A percentile compares a stretch with the other conserved stretches of the same genome.
Conservation (phyloP, 176 grass and related monocot species). For the Tillandsia leiboldiana region DNA sequence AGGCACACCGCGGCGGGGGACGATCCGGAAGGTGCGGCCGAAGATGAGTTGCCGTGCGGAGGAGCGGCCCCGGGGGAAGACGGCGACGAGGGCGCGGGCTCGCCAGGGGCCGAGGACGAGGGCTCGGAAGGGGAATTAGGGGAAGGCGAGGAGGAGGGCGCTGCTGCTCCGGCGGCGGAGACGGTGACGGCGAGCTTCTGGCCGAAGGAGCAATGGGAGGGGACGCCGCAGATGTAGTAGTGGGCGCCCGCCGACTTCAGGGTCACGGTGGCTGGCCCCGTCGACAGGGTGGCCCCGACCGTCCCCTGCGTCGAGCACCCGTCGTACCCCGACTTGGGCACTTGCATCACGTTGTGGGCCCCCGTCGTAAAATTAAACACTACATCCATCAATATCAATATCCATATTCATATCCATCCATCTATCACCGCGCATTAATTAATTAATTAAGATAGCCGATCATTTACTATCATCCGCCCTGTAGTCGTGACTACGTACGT, state of each 20-base stretch:
- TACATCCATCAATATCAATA: background rate
- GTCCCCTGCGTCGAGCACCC: background rate
- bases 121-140: background rate
- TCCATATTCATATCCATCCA: too few relatives aligned
- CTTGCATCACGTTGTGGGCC: background rate
- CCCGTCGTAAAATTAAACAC: background rate
- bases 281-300: background rate
- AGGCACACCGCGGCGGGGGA: background rate
- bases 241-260: background rate
- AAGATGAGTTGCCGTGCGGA: background rate
- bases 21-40: background rate
- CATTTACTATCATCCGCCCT: too few relatives aligned
- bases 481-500: background rate
- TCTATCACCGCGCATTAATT: too few relatives aligned
- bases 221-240: conserved; percentile 1
- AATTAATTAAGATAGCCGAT: too few relatives aligned
- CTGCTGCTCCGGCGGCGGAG: background rate
- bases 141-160: background rate
- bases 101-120: background rate
- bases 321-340: background rate
- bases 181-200: conserved; percentile 6
- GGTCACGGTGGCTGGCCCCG: background rate
- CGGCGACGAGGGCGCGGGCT: background rate
- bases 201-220: background rate
- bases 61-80: background rate